Conservation (phyloP, 148 eudicot species). For the Agrostemma githago region DNA sequence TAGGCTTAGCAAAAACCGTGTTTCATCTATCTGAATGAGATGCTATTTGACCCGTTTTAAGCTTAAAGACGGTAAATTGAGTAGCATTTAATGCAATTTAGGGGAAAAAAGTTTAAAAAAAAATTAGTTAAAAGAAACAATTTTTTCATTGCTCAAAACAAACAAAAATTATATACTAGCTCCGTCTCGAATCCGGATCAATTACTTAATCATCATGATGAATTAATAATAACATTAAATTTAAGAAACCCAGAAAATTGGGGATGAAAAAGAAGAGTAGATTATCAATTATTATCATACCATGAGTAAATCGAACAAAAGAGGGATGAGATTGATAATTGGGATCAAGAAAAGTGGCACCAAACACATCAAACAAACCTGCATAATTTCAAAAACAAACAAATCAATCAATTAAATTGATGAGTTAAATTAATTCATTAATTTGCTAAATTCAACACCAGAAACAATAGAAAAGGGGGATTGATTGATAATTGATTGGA, state of each 20-base stretch:
- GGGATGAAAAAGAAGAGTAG: not conserved
- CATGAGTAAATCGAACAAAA: slow-evolving; percentile 49
- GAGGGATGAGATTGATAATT: slow-evolving; percentile 55
- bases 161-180: no score
- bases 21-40: no score
- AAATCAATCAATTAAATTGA: not conserved
- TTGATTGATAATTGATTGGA: slow-evolving; percentile 1
- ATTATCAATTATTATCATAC: slow-evolving; percentile 20
- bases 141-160: no score
- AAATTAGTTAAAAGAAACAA: no score
- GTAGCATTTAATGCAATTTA: no score
- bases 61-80: no score
- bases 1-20: no score
- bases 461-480: not conserved
- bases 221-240: not conserved
- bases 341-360: slow-evolving; percentile 70
- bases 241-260: not conserved
- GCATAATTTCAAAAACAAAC: not conserved
- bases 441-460: not conserved
- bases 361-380: slow-evolving; percentile 60
- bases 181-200: no score
- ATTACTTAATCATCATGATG: not conserved
- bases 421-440: not conserved
- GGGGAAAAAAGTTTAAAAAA: no score
- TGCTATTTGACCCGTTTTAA: no score